These are phyloP conservation scores for Ceratocystis albifundus DNA, from an alignment of 2,329 filamentous ascomycete genomes.

Conservation along the genomic window DNA sequence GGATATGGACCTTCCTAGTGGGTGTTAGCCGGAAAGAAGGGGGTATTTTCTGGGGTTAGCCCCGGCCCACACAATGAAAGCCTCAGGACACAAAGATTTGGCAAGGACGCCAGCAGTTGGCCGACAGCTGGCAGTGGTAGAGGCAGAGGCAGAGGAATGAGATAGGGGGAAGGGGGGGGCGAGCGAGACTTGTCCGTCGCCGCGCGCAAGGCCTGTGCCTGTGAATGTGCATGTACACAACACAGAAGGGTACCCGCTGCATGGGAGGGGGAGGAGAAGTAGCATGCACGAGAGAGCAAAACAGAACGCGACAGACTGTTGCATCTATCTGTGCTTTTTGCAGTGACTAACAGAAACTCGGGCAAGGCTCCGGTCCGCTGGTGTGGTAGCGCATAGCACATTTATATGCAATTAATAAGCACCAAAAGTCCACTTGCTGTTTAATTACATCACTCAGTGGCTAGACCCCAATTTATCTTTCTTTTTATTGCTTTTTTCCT, in stretches of 20 bases:
- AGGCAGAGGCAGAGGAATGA: background rate
- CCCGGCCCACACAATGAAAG: background rate
- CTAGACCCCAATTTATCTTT: background rate
- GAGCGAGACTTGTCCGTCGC: background rate
- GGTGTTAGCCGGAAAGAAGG: background rate
- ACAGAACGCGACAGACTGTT: no score
- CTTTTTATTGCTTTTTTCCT: background rate
- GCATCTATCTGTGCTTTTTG: background rate
- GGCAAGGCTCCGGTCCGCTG: background rate
- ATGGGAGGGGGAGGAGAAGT: no score
- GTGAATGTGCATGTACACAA: background rate
- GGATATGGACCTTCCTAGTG: background rate
- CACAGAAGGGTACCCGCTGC: background rate
- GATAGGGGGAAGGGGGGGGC: background rate
- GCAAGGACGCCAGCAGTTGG: background rate
- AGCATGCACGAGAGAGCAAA: no score
- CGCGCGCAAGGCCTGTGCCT: no score
- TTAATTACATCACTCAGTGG: background rate
- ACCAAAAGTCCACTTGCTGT: background rate
- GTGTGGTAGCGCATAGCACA: background rate
- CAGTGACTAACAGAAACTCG: background rate
- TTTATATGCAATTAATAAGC: background rate
- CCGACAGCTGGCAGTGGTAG: background rate
- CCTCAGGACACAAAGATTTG: background rate
- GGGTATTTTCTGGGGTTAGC: background rate